Conservation (phyloP, 371 early-diverging fungal genomes). For the Mortierella sp. region DNA sequence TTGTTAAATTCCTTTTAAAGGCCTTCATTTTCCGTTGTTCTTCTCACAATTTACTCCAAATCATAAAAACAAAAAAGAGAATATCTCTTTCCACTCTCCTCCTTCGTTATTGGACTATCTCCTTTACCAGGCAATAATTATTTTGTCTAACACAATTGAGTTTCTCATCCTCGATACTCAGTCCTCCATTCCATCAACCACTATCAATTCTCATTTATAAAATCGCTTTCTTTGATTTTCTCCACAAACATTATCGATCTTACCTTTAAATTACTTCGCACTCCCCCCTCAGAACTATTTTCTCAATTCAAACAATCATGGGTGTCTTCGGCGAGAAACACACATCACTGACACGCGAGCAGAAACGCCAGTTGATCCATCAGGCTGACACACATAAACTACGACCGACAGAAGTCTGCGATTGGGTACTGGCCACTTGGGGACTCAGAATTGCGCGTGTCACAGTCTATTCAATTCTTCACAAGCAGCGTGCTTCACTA, state of each 20-base stretch:
- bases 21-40: background rate
- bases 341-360: slow-evolving; percentile 54
- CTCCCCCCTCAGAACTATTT: background rate
- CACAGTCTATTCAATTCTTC: slow-evolving; percentile 56
- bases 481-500: slow-evolving; percentile 54
- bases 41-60: background rate
- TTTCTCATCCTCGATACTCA: background rate
- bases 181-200: background rate
- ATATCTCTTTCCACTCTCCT: background rate
- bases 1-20: background rate
- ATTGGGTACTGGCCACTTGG: slow-evolving; percentile 55
- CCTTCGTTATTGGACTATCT: background rate
- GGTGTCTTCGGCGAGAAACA: slow-evolving; percentile 57
- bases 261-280: background rate
- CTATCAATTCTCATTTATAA: background rate
- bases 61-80: background rate
- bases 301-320: slow-evolving; percentile 13
- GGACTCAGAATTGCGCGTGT: slow-evolving; percentile 54
- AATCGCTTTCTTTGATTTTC: background rate
- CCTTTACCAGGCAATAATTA: slow-evolving; percentile 29
- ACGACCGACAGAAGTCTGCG: slow-evolving; percentile 53
- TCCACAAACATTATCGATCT: background rate
- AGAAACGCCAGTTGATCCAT: slow-evolving; percentile 53
- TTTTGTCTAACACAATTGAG: slow-evolving; percentile 18
- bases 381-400: slow-evolving; percentile 55